Evolutionary conservation across 306 rosid genomes (phyloP).

Genomic region (Leucaena leucocephala): DNA sequence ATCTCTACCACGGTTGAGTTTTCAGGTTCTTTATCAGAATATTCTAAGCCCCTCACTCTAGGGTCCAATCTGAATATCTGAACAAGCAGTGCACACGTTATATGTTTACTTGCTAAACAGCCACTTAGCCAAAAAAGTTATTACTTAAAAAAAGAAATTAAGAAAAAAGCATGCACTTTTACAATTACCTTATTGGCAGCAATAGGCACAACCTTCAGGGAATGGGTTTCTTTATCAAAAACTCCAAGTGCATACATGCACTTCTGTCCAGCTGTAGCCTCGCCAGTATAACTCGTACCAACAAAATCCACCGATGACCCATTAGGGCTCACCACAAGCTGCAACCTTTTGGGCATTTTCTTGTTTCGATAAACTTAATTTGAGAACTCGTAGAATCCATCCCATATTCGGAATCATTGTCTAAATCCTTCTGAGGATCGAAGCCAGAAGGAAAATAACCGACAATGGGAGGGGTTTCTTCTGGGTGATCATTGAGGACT

Average conservation of each 20-base stretch:
- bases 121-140: constrained; percentile 8
- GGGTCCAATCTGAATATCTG: constrained; percentile 95
- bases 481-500: constrained; percentile 47
- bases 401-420: background rate
- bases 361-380: constrained; percentile 53
- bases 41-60: constrained; percentile 52
- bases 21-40: constrained; percentile 46
- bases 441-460: constrained; percentile 88
- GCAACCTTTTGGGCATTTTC: constrained; percentile 57
- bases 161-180: background rate
- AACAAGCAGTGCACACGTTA: constrained; percentile 11
- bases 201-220: constrained; percentile 64
- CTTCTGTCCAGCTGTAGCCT: constrained; percentile 67
- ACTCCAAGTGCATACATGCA: constrained; percentile 72
- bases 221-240: constrained; percentile 69
- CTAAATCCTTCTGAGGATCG: constrained; percentile 43
- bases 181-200: constrained; percentile 69
- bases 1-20: constrained; percentile 45
- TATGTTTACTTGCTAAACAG: background rate
- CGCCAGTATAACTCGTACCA: constrained; percentile 73
- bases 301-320: constrained; percentile 71
- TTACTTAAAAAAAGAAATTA: background rate
- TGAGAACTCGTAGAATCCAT: constrained; percentile 19
- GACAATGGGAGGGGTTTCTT: constrained; percentile 57
- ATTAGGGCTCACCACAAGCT: constrained; percentile 71